Conservation (phyloP, 148 eudicot species). For the Rhododendron mucronatum region DNA sequence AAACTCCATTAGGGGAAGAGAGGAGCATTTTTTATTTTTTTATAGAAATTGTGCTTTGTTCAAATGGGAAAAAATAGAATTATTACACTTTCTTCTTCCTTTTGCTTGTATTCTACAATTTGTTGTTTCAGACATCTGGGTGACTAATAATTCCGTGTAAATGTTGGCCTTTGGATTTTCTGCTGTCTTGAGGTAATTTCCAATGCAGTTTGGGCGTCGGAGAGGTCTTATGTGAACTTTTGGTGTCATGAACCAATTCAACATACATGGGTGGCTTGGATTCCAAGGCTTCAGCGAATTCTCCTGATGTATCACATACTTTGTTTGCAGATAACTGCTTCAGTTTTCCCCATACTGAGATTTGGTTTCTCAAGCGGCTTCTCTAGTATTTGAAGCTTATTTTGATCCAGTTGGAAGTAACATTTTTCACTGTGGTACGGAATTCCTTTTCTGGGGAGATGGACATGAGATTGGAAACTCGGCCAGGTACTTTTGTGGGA, state of each 20-base stretch:
- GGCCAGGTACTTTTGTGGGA: not conserved
- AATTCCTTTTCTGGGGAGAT: not conserved
- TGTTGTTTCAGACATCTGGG: not conserved
- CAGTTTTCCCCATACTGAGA: not conserved
- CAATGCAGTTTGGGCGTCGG: not conserved
- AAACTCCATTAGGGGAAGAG: not conserved
- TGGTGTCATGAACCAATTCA: not conserved
- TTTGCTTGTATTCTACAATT: not conserved
- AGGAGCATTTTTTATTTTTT: not conserved
- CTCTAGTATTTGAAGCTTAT: not conserved
- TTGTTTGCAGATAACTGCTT: not conserved
- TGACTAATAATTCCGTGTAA: not conserved
- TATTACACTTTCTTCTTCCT: not conserved
- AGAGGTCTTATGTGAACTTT: not conserved
- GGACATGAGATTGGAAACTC: not conserved
- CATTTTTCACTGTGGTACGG: not conserved
- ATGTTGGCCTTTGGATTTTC: not conserved
- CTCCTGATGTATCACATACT: not conserved
- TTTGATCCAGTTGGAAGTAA: not conserved
- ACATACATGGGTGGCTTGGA: not conserved
- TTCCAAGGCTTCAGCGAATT: not conserved
- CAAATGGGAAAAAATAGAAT: not conserved
- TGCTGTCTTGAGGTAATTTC: not conserved
- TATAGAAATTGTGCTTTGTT: not conserved
- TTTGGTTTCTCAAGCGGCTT: not conserved